Conservation (phyloP, 352 stramenopile genomes). For the Phytophthora foliorum region DNA sequence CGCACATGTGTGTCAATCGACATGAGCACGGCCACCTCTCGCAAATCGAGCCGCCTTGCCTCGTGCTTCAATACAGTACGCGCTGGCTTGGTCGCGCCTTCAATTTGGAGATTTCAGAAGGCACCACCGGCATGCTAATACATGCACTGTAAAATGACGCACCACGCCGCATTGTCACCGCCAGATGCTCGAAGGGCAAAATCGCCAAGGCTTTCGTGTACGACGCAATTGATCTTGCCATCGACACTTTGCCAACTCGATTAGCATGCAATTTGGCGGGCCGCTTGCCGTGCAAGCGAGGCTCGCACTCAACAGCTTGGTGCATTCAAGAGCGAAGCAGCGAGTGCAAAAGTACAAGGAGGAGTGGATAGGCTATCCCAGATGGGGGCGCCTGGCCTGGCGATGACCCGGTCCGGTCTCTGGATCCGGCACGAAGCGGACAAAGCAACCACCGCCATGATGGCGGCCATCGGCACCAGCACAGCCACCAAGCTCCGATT, state of each 20-base stretch:
- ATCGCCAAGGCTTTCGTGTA: background rate
- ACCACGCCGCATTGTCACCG: constrained; percentile 6
- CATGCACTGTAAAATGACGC: background rate
- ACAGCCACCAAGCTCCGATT: background rate
- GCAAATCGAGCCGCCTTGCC: constrained; percentile 19
- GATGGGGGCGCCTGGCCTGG: background rate
- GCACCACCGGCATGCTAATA: constrained; percentile 10
- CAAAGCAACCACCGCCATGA: constrained; percentile 1
- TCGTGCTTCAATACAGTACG: constrained; percentile 10
- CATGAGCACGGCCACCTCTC: constrained; percentile 16
- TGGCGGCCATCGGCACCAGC: too few species aligned
- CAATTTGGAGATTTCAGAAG: constrained; percentile 16
- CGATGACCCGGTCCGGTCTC: constrained; percentile 8
- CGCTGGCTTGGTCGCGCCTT: constrained; percentile 18
- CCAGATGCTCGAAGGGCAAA: background rate
- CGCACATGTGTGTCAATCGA: background rate
- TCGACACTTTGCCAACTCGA: background rate
- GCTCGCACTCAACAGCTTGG: background rate
- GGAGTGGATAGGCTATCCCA: background rate
- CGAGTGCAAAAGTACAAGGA: background rate
- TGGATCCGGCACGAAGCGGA: constrained; percentile 8
- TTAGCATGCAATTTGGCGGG: background rate
- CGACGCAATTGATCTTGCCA: background rate
- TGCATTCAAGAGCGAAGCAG: background rate
- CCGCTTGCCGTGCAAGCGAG: background rate